Base-by-base conservation (phyloP, 208 protist species). In the Leishmania lainsoni region DNA sequence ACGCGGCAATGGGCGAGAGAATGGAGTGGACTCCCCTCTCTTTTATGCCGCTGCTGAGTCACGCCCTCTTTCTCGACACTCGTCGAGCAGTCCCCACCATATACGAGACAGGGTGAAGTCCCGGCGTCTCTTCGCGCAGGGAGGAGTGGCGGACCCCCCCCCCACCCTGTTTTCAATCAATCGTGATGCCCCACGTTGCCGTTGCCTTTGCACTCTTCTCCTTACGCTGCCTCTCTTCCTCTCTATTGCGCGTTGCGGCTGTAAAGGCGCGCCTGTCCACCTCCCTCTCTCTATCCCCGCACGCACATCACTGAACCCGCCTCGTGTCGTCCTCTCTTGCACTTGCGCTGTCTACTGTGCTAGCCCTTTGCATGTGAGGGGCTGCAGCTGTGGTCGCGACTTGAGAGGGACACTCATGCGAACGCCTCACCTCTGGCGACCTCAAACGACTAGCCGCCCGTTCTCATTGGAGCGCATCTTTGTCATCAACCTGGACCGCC, bases 401-500 rank as follows among this genome's bases (percentile, higher is more conserved):
- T 12, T 17, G 26, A 73, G 68, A 32, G 68, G 14, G 42, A 29
- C 35, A 16, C 71, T 61, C 22, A 76, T 76, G 71, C 9, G 32
- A 39, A 45, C 29, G 6, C 61, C 51, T 35, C 29, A 6, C 29
- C 71, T 61, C 51, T n/a, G 48, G 49, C 71, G 71, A 45, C 26
- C 61, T 63, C 29, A 61, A 45, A 29, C 39, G 45, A 20, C 20
- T 12, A 73, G 42, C 22, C 22, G 45, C 26, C 26, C 68, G 45
- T 79, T 80, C 56, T 72, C 80, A 32, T 81, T 90, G 39, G 73
- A 75, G 42, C 45, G 75, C 51, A 71, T 94, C 29, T 90, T 91
- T 70, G 88, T 95, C 69, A 95, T 97, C 66, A 97, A 97, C 75
- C 82, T 97, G 0, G 85, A 90, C 66, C 84, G 89, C 48, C 91